Conservation (phyloP, 208 protist genomes). For the Leishmania tropica region DNA sequence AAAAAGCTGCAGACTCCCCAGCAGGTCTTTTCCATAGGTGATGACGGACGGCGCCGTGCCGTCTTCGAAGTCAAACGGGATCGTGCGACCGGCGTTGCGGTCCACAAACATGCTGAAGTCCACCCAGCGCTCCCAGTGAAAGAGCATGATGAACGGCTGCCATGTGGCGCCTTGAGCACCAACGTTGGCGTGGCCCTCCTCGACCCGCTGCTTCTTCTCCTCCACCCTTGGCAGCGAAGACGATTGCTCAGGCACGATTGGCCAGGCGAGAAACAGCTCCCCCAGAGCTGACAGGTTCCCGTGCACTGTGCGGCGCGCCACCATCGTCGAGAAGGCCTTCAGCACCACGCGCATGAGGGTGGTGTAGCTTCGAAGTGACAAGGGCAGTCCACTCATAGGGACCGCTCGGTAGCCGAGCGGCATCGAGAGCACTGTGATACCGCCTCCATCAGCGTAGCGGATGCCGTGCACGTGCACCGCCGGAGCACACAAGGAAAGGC, state of each 20-base stretch:
- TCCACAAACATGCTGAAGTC: slow-evolving; percentile 92
- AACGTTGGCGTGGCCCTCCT: not conserved
- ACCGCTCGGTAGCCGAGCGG: slow-evolving; percentile 49
- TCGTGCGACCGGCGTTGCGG: slow-evolving; percentile 77
- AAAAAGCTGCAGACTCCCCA: slow-evolving; percentile 46
- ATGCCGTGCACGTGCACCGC: slow-evolving; percentile 47
- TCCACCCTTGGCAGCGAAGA: not conserved
- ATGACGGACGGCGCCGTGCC: slow-evolving; percentile 29
- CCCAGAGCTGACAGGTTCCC: slow-evolving; percentile 57
- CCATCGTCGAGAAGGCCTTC: slow-evolving; percentile 58
- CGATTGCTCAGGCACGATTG: slow-evolving; percentile 4
- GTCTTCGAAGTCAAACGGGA: slow-evolving; percentile 66
- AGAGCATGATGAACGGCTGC: slow-evolving; percentile 48
- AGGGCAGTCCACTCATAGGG: slow-evolving; percentile 54
- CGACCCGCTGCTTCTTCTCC: not conserved
- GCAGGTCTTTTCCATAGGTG: slow-evolving; percentile 67
- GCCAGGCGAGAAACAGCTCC: slow-evolving; percentile 63
- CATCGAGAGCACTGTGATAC: slow-evolving; percentile 67
- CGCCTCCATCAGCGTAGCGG: slow-evolving; percentile 51
- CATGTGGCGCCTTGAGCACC: not conserved
- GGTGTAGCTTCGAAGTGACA: slow-evolving; percentile 52
- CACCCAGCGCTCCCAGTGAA: slow-evolving; percentile 85
- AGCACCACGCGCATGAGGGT: slow-evolving; percentile 59
- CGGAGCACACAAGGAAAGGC: slow-evolving; percentile 51
- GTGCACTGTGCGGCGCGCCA: slow-evolving; percentile 76